phyloP scores from a whole-genome alignment of 139 green algal genomes.

The Picochlorum sp. region DNA sequence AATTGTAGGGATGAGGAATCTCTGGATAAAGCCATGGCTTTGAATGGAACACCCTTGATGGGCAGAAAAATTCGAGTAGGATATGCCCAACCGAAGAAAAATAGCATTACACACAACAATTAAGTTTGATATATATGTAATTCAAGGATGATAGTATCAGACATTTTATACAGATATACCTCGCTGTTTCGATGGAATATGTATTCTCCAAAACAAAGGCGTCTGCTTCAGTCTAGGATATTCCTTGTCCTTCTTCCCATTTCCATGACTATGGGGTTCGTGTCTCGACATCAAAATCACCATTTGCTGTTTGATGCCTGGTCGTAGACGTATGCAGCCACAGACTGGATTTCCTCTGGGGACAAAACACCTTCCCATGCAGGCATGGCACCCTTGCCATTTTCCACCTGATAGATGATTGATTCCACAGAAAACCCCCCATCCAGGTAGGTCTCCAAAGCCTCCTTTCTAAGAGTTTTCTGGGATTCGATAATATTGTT shows the following conservation, averaged over 20 bases:
- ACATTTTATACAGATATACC: no score
- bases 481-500: slow-evolving; percentile 43
- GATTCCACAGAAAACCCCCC: slow-evolving; percentile 21
- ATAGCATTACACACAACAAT: no score
- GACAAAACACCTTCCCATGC: slow-evolving; percentile 49
- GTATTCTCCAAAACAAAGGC: no score
- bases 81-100: slow-evolving; percentile 58
- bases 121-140: no score
- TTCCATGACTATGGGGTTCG: no score
- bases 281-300: slow-evolving; percentile 11
- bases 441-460: slow-evolving; percentile 46
- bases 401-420: slow-evolving; percentile 21
- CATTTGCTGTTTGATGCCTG: slow-evolving; percentile 29
- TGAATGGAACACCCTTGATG: slow-evolving; percentile 43
- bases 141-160: no score
- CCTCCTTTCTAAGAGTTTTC: slow-evolving; percentile 47
- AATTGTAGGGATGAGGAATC: slow-evolving; percentile 2
- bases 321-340: slow-evolving; percentile 56
- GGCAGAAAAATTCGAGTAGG: slow-evolving; percentile 53
- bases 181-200: no score
- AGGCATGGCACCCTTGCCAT: slow-evolving; percentile 62
- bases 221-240: no score
- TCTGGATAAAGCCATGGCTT: slow-evolving; percentile 38
- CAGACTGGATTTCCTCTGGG: slow-evolving; percentile 57
- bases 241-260: no score